Base-by-base conservation (phyloP, 2,329 filamentous ascomycete genomes). In the Pseudofabraea citricarpa region DNA sequence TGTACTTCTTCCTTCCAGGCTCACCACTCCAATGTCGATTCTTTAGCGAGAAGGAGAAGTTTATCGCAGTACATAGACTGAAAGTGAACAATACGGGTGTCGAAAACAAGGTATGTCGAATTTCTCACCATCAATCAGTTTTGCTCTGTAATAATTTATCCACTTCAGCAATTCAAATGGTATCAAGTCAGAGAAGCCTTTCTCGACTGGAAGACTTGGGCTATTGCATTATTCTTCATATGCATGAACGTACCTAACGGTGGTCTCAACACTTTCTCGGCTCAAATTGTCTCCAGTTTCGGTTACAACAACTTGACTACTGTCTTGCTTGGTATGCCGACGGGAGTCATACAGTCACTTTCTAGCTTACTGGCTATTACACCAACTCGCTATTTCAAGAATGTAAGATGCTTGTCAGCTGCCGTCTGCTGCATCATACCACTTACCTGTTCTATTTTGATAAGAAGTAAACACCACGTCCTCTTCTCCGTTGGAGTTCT, bases 1-100 rank as follows among this genome's bases (percentile, higher is more conserved):
- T 59, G 64, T 36, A 70, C 62, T 56, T 20, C 4, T 44, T 70
- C 46, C 57, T 76, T 19, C 73, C 74, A 0, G 71, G 73, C 52
- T 69, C 64, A 4, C 71, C 70, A 1, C 68, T 74, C 55, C 58
- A 64, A 41, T 67, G 71, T 4, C 31, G 40, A 7, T 69, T 63
- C 56, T 48, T 69, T 16, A 61, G 55, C 2, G 56, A 64, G 23
- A 50, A 47, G 15, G 66, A 70, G 50, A 63, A 64, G 47, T 65
- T 70, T 5, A 67, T 64, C 1, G 62, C 75, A 5, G 59, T 75
- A 24, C 70, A 71, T 58, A 70, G 73, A 42, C 66, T 78, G 42
- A 71, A 67, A 27, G 64, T 71, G 40, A 77, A 79, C 58, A 69
- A 77, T 60, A 77, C 72, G 2, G 75, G 75, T 21, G 69, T 77